These are phyloP conservation scores for Backusella tarrabulga DNA, from an alignment of 192 early-diverging fungal species.

Conservation along the genomic window DNA sequence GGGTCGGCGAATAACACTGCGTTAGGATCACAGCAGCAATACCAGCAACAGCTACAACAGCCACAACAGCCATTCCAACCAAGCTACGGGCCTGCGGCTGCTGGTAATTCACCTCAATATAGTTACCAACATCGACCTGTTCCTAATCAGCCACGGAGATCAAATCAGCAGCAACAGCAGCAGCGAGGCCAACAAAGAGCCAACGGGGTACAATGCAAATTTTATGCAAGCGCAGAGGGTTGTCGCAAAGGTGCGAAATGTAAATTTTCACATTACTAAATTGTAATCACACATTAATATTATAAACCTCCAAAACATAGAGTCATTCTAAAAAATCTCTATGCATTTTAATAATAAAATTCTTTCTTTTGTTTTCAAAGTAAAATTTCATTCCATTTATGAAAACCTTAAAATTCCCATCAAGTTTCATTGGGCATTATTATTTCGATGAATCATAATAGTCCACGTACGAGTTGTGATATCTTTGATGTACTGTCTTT, in stretches of 20 bases:
- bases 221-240: not conserved
- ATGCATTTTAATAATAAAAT: too few species aligned
- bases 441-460: too few species aligned
- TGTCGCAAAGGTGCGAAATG: conserved; percentile 1
- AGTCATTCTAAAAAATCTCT: too few species aligned
- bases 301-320: too few species aligned
- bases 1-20: not conserved
- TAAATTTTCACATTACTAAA: not conserved
- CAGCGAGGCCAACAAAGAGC: not conserved
- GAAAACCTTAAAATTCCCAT: too few species aligned
- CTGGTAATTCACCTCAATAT: not conserved
- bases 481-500: too few species aligned
- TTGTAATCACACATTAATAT: too few species aligned
- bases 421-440: too few species aligned
- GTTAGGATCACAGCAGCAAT: not conserved
- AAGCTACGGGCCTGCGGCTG: not conserved
- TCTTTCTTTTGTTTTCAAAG: too few species aligned
- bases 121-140: not conserved
- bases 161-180: not conserved
- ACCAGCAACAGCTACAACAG: not conserved
- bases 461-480: too few species aligned
- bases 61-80: not conserved
- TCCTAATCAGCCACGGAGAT: not conserved
- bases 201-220: not conserved
- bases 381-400: too few species aligned